Percentiles rank a stretch among this genome's conserved stretches.
phyloP scores from a whole-genome alignment of 257 asterid genomes.

The Solanum pennellii region DNA sequence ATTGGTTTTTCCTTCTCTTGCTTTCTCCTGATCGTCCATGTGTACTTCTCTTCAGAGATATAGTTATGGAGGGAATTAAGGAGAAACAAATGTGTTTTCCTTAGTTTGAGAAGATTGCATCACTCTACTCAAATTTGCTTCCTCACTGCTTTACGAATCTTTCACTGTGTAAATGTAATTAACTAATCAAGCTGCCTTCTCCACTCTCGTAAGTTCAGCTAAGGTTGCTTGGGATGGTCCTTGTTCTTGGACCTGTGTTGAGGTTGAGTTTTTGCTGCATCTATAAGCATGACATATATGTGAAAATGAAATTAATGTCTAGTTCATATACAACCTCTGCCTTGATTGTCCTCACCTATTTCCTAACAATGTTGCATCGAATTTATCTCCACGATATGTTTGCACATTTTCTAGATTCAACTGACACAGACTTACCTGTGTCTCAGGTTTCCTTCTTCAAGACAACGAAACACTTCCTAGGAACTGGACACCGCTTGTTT shows the following conservation, averaged over 20 bases:
- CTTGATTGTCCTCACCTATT: not conserved
- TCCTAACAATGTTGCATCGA: not conserved
- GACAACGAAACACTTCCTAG: constrained; percentile 26
- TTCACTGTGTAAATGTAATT: not conserved
- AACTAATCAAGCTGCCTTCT: not conserved
- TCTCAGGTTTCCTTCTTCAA: constrained; percentile 41
- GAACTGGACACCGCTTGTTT: constrained; percentile 34
- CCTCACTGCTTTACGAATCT: not conserved
- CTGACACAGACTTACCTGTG: not conserved
- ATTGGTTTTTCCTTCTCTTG: not conserved
- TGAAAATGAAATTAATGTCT: not conserved
- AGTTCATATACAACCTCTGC: not conserved
- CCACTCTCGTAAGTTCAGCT: not conserved
- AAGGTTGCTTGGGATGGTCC: not conserved
- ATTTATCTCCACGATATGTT: not conserved
- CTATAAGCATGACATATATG: not conserved
- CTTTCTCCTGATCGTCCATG: not conserved
- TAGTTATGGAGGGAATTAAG: not conserved
- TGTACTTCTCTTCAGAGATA: not conserved
- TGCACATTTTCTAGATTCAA: not conserved
- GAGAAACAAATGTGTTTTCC: not conserved
- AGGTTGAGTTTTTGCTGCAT: not conserved
- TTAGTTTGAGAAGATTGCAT: not conserved
- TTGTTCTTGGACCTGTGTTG: not conserved
- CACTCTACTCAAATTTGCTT: not conserved